Percentiles rank a stretch among this genome's conserved stretches.
Evolutionary conservation across 148 eudicot genomes (phyloP).

Genomic region (Simmondsia chinensis): DNA sequence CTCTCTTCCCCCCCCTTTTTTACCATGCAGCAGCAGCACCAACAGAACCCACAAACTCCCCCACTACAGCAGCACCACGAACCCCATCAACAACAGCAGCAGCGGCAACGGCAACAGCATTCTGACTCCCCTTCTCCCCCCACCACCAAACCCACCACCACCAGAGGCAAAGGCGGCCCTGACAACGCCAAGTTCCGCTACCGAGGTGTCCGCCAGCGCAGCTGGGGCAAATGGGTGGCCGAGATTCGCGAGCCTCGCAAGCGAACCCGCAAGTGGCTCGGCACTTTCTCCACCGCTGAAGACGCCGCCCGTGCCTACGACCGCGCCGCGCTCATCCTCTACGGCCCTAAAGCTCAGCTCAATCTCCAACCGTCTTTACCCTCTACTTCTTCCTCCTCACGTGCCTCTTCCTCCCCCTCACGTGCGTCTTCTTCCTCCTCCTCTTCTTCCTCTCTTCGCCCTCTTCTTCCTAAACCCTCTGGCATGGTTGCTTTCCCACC

Average conservation of each 20-base stretch:
- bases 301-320: constrained; percentile 95
- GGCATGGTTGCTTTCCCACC: too few species aligned
- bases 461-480: constrained; percentile 55
- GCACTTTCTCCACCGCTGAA: constrained; percentile 88
- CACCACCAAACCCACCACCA: neutral
- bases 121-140: neutral
- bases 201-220: constrained; percentile 81
- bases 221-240: constrained; percentile 98
- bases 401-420: constrained; percentile 16
- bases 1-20: neutral
- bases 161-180: constrained; percentile 65
- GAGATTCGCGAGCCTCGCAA: constrained; percentile 90
- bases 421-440: constrained; percentile 17
- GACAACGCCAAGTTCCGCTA: constrained; percentile 68
- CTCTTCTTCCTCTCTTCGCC: constrained; percentile 52
- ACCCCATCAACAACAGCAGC: constrained; percentile 1
- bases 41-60: neutral
- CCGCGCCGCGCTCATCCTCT: constrained; percentile 70
- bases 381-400: constrained; percentile 1
- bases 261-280: constrained; percentile 80
- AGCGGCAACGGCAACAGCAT: constrained; percentile 1
- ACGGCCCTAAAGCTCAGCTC: constrained; percentile 78
- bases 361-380: constrained; percentile 51
- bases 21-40: neutral
- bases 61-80: constrained; percentile 11